These are phyloP conservation scores for Tetracladium marchalianum DNA, from an alignment of 495 filamentous ascomycete genomes.

Conservation along the genomic window DNA sequence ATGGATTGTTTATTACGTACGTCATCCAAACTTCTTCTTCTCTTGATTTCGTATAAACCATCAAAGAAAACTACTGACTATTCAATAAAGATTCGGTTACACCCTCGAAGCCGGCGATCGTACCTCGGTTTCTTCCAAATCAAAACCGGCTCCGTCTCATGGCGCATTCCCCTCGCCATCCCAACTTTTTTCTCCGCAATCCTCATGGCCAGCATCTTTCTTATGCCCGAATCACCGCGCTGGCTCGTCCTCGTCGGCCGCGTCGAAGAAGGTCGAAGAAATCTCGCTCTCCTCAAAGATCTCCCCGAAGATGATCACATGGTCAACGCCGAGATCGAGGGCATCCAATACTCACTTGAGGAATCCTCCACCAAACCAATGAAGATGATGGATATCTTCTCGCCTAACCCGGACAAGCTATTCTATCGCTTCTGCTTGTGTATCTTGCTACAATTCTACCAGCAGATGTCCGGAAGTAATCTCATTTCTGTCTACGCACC, in stretches of 20 bases:
- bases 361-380: slow-evolving; percentile 8
- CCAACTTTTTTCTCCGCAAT: slow-evolving; percentile 56
- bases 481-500: slow-evolving; percentile 52
- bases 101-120: slow-evolving; percentile 30
- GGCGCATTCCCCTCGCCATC: slow-evolving; percentile 65
- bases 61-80: no score
- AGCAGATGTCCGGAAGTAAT: slow-evolving; percentile 49
- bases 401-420: not conserved
- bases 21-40: slow-evolving; percentile 11
- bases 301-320: not conserved
- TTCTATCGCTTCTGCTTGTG: slow-evolving; percentile 16
- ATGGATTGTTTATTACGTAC: slow-evolving; percentile 15
- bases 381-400: slow-evolving; percentile 17
- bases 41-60: no score
- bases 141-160: slow-evolving; percentile 22
- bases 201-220: slow-evolving; percentile 42
- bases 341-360: not conserved
- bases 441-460: slow-evolving; percentile 31
- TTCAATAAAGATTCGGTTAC: slow-evolving; percentile 27
- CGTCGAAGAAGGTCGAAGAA: slow-evolving; percentile 43
- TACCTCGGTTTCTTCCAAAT: slow-evolving; percentile 29
- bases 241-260: slow-evolving; percentile 56
- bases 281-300: not conserved
- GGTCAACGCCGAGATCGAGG: not conserved
- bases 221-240: slow-evolving; percentile 56